These are phyloP conservation scores for Amphibolis antarctica DNA, from an alignment of 106 monocot species.

Conservation along the genomic window DNA sequence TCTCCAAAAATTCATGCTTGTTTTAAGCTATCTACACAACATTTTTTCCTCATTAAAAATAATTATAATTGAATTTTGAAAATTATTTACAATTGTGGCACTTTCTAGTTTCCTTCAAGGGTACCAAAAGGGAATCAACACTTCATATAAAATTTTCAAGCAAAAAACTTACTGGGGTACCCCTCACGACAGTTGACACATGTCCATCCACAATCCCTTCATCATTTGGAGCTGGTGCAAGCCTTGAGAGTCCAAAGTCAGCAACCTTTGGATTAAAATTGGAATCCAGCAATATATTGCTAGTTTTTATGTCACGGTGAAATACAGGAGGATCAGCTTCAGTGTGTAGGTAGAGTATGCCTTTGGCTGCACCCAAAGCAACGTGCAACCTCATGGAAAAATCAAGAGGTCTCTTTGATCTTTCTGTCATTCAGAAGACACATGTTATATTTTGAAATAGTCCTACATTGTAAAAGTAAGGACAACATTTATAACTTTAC, in stretches of 20 bases:
- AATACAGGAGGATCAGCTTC: conserved; percentile 92
- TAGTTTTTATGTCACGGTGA: conserved; percentile 93
- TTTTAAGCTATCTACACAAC: too few species aligned
- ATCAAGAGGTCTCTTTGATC: conserved; percentile 22
- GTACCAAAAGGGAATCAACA: not conserved
- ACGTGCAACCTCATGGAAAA: conserved; percentile 52
- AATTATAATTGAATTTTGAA: too few species aligned
- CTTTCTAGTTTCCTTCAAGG: too few species aligned
- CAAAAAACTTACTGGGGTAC: conserved; percentile 67
- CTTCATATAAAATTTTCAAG: not conserved
- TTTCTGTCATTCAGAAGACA: conserved; percentile 19
- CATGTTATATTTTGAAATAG: not conserved
- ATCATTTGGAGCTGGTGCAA: conserved; percentile 52
- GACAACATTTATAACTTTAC: too few species aligned
- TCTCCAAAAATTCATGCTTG: too few species aligned
- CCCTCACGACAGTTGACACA: conserved; percentile 82
- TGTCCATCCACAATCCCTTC: conserved; percentile 48
- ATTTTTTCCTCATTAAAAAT: too few species aligned
- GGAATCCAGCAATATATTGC: conserved; percentile 76
- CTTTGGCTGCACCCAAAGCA: conserved; percentile 69
- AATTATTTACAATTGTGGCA: too few species aligned
- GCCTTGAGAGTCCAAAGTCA: conserved; percentile 88
- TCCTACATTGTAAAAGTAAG: too few species aligned
- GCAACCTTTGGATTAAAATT: conserved; percentile 72
- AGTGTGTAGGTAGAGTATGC: conserved; percentile 71